These are phyloP conservation scores for Pythium biforme DNA, from an alignment of 352 stramenopile species.

Conservation along the genomic window DNA sequence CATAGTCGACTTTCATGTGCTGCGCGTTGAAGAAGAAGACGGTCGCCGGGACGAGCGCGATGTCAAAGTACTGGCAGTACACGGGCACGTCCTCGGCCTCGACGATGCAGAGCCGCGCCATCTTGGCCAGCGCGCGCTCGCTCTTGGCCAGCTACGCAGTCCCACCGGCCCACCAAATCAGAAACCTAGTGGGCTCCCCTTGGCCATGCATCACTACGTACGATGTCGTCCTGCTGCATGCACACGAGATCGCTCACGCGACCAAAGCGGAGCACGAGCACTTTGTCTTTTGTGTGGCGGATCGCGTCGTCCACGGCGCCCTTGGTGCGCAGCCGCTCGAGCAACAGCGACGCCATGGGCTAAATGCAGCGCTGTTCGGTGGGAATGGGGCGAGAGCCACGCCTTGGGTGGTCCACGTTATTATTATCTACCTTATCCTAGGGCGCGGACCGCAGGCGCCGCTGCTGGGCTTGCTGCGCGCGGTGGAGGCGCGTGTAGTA, in stretches of 20 bases:
- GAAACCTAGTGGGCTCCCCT: no score
- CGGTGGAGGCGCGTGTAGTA: constrained; percentile 60
- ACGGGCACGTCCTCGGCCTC: constrained; percentile 72
- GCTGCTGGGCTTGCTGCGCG: constrained; percentile 7
- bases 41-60: constrained; percentile 81
- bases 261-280: constrained; percentile 82
- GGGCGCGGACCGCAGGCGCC: background rate
- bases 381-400: no score
- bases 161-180: no score
- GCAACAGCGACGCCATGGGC: constrained; percentile 65
- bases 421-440: background rate
- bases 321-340: constrained; percentile 67
- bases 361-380: no score
- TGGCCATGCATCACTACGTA: constrained; percentile 28
- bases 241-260: constrained; percentile 60
- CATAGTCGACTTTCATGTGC: constrained; percentile 90
- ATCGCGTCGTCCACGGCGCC: constrained; percentile 74
- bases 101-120: constrained; percentile 72
- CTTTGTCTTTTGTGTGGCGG: constrained; percentile 73
- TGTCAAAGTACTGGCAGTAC: constrained; percentile 89
- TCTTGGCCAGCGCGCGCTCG: constrained; percentile 74
- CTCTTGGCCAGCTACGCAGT: constrained; percentile 59
- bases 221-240: constrained; percentile 84
- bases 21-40: constrained; percentile 88
- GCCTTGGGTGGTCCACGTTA: constrained; percentile 3